A percentile compares a stretch with the other conserved stretches of the same genome.
These are phyloP conservation scores for Suillus placidus DNA, from an alignment of 768 basidiomycete genomes.

Conservation along the genomic window DNA sequence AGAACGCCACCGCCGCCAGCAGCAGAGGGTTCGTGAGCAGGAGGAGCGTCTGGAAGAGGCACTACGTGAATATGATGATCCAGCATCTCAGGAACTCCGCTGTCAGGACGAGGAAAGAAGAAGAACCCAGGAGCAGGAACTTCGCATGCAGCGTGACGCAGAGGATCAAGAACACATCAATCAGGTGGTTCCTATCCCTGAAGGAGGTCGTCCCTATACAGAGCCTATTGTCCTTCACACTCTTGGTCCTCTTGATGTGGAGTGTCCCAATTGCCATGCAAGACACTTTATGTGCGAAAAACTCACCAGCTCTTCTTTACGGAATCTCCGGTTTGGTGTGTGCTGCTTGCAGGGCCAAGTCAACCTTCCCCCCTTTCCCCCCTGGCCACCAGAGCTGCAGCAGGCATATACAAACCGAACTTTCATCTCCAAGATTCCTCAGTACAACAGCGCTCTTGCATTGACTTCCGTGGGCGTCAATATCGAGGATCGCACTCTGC, in stretches of 20 bases:
- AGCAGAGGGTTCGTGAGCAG: too few species aligned
- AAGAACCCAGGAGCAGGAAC: too few species aligned
- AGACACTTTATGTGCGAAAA: constrained; percentile 21
- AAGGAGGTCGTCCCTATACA: too few species aligned
- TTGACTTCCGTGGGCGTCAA: constrained; percentile 41
- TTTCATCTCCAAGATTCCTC: constrained; percentile 39
- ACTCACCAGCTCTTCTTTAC: neutral
- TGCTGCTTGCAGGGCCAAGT: constrained; percentile 35
- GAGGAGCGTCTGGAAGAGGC: too few species aligned
- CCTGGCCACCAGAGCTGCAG: constrained; percentile 20
- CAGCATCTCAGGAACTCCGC: too few species aligned
- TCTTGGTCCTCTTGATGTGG: constrained; percentile 12
- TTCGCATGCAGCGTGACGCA: too few species aligned
- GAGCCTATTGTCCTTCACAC: too few species aligned
- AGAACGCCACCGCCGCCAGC: too few species aligned
- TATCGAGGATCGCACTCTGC: constrained; percentile 32
- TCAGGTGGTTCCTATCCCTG: too few species aligned
- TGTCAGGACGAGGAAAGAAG: too few species aligned
- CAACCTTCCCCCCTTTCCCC: constrained; percentile 21
- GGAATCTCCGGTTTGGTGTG: constrained; percentile 21
- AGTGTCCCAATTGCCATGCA: constrained; percentile 23
- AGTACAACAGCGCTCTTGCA: constrained; percentile 45
- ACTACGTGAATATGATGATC: too few species aligned
- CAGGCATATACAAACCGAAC: constrained; percentile 19
- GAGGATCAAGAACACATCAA: too few species aligned